Percentiles rank a stretch among this genome's conserved stretches.
Conservation (phyloP, 2,329 filamentous ascomycete genomes). For the Colletotrichum camelliae region DNA sequence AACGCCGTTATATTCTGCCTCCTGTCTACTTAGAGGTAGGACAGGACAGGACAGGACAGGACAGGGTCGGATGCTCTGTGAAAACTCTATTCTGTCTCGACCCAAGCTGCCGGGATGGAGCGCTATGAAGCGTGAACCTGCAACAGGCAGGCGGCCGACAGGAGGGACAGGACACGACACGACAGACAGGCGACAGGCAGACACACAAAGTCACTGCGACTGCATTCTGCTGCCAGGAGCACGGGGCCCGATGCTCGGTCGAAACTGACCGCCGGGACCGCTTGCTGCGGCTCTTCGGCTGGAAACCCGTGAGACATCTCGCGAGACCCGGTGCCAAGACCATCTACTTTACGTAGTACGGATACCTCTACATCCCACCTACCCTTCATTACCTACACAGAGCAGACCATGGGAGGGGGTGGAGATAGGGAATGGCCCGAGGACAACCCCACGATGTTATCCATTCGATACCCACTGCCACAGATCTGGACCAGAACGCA, state of each 20-base stretch:
- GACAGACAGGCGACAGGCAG: no score
- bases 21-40: no score
- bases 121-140: no score
- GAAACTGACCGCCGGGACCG: background rate
- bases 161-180: no score
- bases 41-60: no score
- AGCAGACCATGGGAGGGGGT: background rate
- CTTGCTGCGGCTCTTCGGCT: conserved; percentile 4
- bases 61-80: no score
- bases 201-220: no score
- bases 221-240: no score
- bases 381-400: background rate
- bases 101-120: no score
- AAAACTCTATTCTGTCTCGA: no score
- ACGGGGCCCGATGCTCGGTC: conserved; percentile 1
- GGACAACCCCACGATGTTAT: background rate
- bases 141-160: no score
- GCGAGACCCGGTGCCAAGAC: background rate
- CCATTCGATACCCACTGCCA: background rate
- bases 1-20: no score
- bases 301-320: background rate
- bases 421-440: background rate
- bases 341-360: background rate
- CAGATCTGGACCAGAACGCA: background rate
- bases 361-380: background rate